These are phyloP conservation scores for Melanogaster broomeanus DNA, from an alignment of 768 basidiomycete species.

Conservation along the genomic window DNA sequence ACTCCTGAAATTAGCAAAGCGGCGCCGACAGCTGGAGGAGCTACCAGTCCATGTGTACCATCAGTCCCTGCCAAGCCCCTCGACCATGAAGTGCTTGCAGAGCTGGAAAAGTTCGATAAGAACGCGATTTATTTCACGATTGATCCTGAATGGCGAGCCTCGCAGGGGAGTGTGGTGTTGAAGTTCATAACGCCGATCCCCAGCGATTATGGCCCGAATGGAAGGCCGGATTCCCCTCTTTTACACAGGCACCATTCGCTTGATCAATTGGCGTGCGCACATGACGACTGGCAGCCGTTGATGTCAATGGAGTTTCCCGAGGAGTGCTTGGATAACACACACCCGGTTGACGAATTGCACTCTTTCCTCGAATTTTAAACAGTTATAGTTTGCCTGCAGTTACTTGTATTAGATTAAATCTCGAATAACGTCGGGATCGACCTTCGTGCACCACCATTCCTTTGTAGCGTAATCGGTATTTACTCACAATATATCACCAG, in stretches of 20 bases:
- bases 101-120: slow-evolving; percentile 15
- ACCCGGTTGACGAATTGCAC: slow-evolving; percentile 26
- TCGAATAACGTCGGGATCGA: not conserved
- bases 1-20: not conserved
- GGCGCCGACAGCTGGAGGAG: not conserved
- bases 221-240: slow-evolving; percentile 24
- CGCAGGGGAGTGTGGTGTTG: slow-evolving; percentile 21
- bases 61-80: not conserved
- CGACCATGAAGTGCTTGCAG: not conserved
- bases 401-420: too few species aligned
- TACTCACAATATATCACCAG: slow-evolving; percentile 5
- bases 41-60: not conserved
- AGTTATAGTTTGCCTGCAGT: slow-evolving; percentile 1
- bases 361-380: slow-evolving; percentile 18
- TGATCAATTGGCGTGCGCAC: slow-evolving; percentile 14
- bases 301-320: not conserved
- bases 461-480: slow-evolving; percentile 7
- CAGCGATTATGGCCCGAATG: slow-evolving; percentile 4
- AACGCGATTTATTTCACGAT: slow-evolving; percentile 31
- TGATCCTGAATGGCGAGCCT: slow-evolving; percentile 22
- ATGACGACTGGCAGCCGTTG: not conserved
- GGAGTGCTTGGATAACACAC: not conserved
- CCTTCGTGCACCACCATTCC: not conserved
- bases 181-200: slow-evolving; percentile 28
- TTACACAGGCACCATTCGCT: slow-evolving; percentile 21